Evolutionary conservation across 2,329 filamentous ascomycete species (phyloP).

Genomic region (Cercospora brassicicola): DNA sequence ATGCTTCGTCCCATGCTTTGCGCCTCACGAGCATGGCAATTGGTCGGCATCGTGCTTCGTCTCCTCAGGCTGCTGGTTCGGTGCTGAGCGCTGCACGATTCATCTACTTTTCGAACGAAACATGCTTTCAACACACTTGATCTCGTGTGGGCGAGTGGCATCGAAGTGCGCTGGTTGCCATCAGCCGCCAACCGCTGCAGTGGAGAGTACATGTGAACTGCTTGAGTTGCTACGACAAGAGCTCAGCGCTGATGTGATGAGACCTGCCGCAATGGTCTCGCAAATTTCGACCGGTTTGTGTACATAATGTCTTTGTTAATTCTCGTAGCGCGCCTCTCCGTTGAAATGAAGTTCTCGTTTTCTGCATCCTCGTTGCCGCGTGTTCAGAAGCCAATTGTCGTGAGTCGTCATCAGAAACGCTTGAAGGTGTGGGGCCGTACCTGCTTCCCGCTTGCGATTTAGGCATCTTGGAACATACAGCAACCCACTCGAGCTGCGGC

Average conservation of each 20-base stretch:
- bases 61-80: conserved; percentile 29
- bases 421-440: conserved; percentile 7
- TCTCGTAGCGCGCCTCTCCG: conserved; percentile 25
- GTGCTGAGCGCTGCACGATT: conserved; percentile 28
- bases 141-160: conserved; percentile 16
- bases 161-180: conserved; percentile 19
- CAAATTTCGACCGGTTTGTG: conserved; percentile 14
- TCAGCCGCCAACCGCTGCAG: conserved; percentile 11
- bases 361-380: background rate
- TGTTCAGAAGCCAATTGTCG: background rate
- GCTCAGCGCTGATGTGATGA: conserved; percentile 1
- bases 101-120: conserved; percentile 19
- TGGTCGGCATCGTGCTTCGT: conserved; percentile 23
- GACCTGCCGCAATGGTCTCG: conserved; percentile 10
- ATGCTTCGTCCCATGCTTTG: background rate
- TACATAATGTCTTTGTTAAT: conserved; percentile 37
- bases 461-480: conserved; percentile 7
- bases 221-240: conserved; percentile 12
- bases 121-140: conserved; percentile 21
- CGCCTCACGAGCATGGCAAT: conserved; percentile 15
- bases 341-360: background rate
- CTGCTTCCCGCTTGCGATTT: conserved; percentile 9
- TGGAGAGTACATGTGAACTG: conserved; percentile 30
- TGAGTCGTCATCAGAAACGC: conserved; percentile 6
- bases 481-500: background rate